These are phyloP conservation scores for Remersonia thermophila DNA, from an alignment of 2,329 filamentous ascomycete genomes.

Conservation along the genomic window DNA sequence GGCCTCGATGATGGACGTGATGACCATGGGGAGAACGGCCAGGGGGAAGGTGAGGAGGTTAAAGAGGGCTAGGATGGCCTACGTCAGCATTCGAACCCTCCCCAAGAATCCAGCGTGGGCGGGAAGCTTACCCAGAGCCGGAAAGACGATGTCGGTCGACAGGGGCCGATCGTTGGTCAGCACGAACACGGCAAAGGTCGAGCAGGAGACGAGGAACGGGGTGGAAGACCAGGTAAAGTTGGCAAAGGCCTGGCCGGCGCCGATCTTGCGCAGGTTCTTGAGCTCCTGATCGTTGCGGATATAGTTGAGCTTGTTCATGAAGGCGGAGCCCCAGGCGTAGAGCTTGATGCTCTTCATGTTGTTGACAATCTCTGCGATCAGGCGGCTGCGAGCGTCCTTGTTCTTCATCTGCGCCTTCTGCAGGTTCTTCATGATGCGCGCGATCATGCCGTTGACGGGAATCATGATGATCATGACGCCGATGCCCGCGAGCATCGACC, in stretches of 20 bases:
- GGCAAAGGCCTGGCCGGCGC: conserved; percentile 81
- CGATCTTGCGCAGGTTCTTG: conserved; percentile 91
- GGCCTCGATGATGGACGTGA: conserved; percentile 89
- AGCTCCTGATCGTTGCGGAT: conserved; percentile 93
- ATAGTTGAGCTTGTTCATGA: conserved; percentile 94
- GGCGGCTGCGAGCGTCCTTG: conserved; percentile 81
- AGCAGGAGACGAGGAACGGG: conserved; percentile 93
- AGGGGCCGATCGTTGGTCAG: conserved; percentile 68
- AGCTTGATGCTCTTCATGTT: conserved; percentile 99
- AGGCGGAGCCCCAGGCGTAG: conserved; percentile 93
- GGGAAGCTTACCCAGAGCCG: conserved; percentile 42
- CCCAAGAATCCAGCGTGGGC: neutral
- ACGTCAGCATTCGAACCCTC: neutral
- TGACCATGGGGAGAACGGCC: conserved; percentile 92
- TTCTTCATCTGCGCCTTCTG: conserved; percentile 99
- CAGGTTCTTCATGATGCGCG: conserved; percentile 81
- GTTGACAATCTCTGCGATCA: conserved; percentile 96
- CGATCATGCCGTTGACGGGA: conserved; percentile 85
- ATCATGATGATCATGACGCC: conserved; percentile 97
- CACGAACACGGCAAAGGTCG: conserved; percentile 90
- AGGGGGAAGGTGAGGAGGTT: conserved; percentile 93
- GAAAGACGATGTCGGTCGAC: conserved; percentile 92
- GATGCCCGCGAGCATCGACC: conserved; percentile 91
- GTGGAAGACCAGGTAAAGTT: conserved; percentile 98
- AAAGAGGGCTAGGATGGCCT: conserved; percentile 66